phyloP scores from a whole-genome alignment of 2,329 filamentous ascomycete genomes.

The Fonsecaea pugnacius region DNA sequence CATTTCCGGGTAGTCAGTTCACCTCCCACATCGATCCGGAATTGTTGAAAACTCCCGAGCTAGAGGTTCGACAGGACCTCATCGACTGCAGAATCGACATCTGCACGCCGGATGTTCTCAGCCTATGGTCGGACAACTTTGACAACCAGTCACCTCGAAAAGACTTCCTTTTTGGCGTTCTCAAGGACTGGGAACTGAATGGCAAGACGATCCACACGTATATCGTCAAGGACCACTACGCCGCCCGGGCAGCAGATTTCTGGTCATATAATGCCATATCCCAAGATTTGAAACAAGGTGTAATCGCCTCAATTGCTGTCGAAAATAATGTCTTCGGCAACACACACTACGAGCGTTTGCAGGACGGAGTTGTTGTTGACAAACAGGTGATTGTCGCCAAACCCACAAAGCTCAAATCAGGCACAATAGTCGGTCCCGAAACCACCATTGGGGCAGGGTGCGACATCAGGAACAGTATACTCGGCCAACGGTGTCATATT shows the following conservation, averaged over 20 bases:
- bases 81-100: conserved; percentile 97
- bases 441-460: conserved; percentile 75
- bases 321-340: conserved; percentile 72
- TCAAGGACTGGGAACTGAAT: conserved; percentile 97
- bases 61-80: conserved; percentile 83
- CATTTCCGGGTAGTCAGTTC: conserved; percentile 49
- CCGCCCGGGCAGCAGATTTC: conserved; percentile 81
- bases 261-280: conserved; percentile 88
- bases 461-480: conserved; percentile 72
- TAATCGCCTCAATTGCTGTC: conserved; percentile 33
- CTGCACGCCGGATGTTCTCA: conserved; percentile 92
- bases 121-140: conserved; percentile 95
- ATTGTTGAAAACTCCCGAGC: conserved; percentile 74
- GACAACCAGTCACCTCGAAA: conserved; percentile 89
- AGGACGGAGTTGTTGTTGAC: conserved; percentile 59
- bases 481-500: conserved; percentile 84
- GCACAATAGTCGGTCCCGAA: conserved; percentile 75
- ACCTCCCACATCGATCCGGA: conserved; percentile 73
- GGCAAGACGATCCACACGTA: conserved; percentile 96
- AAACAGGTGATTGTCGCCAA: conserved; percentile 67
- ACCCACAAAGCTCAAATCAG: conserved; percentile 70
- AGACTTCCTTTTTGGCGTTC: conserved; percentile 86
- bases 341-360: conserved; percentile 74
- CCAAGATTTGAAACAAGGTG: conserved; percentile 59
- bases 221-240: conserved; percentile 80